Conservation (phyloP, 225 moss, liverwort and hornwort species). For the Polytrichum commune region DNA sequence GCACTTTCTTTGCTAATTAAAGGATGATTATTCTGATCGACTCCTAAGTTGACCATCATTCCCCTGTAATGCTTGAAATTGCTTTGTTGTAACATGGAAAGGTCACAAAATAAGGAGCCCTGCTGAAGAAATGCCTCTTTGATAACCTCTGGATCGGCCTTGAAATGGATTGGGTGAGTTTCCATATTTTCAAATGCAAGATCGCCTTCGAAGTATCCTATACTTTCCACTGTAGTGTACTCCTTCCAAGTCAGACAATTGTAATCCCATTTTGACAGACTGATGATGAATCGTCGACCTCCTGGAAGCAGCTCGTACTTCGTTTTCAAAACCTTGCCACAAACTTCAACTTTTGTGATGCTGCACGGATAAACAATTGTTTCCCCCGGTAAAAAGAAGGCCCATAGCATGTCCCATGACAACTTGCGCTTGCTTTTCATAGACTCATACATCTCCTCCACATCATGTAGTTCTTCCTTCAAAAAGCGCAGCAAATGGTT, state of each 20-base stretch:
- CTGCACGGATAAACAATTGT: conserved; percentile 8
- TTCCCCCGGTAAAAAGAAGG: conserved; percentile 5
- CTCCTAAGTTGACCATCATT: no score
- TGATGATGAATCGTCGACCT: no score
- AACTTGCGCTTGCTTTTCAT: conserved; percentile 1
- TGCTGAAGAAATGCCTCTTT: conserved; percentile 10
- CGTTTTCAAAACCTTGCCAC: no score
- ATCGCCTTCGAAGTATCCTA: not conserved
- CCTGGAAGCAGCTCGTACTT: no score
- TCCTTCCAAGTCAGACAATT: conserved; percentile 20
- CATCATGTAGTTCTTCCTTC: conserved; percentile 10
- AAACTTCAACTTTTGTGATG: conserved; percentile 4
- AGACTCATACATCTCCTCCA: conserved; percentile 1
- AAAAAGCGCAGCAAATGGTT: conserved; percentile 20
- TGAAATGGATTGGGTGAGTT: conserved; percentile 19
- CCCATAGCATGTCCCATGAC: conserved; percentile 21
- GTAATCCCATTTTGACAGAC: conserved; percentile 9
- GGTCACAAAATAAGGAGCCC: conserved; percentile 7
- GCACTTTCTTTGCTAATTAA: not conserved
- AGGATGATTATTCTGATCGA: no score
- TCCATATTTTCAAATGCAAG: not conserved
- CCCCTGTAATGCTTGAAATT: conserved; percentile 26
- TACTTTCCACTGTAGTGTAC: rapidly evolving
- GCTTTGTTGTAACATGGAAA: not conserved
- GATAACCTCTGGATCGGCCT: not conserved